These are phyloP conservation scores for Henckelia pumila DNA, from an alignment of 257 asterid genomes.

Conservation along the genomic window DNA sequence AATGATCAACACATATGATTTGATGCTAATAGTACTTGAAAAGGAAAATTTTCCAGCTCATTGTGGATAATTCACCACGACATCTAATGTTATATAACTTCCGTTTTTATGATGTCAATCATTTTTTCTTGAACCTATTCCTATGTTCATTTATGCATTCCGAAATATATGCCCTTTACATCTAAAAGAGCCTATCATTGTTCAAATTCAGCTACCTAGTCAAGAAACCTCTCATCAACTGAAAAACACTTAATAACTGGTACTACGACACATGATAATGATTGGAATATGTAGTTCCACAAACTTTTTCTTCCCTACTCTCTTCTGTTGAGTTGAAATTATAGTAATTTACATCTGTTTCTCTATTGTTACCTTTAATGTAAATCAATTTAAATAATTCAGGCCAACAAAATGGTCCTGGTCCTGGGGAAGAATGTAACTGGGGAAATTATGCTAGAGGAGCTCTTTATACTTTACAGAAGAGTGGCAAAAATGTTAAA, in stretches of 20 bases:
- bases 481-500: conserved; percentile 55
- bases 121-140: neutral
- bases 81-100: conserved; percentile 2
- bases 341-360: conserved; percentile 14
- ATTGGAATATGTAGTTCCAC: neutral
- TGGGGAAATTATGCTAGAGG: conserved; percentile 95
- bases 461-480: conserved; percentile 81
- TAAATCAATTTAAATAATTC: conserved; percentile 30
- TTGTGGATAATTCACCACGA: neutral
- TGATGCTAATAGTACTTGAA: conserved; percentile 7
- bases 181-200: too few relatives aligned
- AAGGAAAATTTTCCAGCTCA: neutral
- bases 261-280: neutral
- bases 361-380: neutral
- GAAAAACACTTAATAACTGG: neutral
- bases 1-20: conserved; percentile 25
- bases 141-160: too few relatives aligned
- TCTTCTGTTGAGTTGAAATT: conserved; percentile 11
- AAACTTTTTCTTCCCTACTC: neutral
- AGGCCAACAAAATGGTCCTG: conserved; percentile 28
- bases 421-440: conserved; percentile 54
- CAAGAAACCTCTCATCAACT: neutral
- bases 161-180: too few relatives aligned
- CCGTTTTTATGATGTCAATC: neutral
- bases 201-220: neutral